A percentile compares a stretch with the other conserved stretches of the same genome.
phyloP scores from a whole-genome alignment of 352 stramenopile species.

The Phytophthora fragariaefolia region DNA sequence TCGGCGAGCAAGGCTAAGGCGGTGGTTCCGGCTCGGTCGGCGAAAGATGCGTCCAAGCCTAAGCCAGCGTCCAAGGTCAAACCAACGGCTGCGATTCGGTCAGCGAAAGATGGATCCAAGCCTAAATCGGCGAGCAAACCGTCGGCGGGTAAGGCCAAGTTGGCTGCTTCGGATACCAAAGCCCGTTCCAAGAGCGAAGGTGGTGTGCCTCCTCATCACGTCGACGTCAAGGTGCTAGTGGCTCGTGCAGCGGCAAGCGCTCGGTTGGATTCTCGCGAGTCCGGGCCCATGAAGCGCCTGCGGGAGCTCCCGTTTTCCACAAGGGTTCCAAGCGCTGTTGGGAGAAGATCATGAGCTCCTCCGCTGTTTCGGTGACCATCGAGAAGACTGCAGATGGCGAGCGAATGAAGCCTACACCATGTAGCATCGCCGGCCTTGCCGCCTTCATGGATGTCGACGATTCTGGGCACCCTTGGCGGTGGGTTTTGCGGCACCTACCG shows the following conservation, averaged over 20 bases:
- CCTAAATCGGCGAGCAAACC: too few species aligned
- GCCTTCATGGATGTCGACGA: neutral
- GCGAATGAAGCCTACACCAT: neutral
- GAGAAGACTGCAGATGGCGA: neutral
- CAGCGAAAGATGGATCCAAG: too few species aligned
- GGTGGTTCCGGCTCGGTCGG: too few species aligned
- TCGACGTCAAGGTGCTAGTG: neutral
- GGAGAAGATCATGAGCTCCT: neutral
- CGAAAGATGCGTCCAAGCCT: too few species aligned
- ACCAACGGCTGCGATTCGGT: too few species aligned
- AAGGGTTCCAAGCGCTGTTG: neutral
- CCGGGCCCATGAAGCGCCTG: neutral
- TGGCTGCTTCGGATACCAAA: too few species aligned
- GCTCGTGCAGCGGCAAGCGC: neutral
- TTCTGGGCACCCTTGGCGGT: neutral
- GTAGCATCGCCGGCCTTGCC: neutral
- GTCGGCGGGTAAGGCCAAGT: too few species aligned
- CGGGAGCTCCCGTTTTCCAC: neutral
- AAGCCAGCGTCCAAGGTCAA: too few species aligned
- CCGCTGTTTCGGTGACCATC: neutral
- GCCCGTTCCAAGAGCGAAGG: neutral
- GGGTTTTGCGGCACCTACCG: neutral
- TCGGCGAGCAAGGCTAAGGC: too few species aligned
- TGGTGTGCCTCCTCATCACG: neutral
- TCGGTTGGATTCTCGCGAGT: neutral